Base-by-base conservation (phyloP, 2,329 filamentous ascomycete genomes). In the Epichloe sibirici region DNA sequence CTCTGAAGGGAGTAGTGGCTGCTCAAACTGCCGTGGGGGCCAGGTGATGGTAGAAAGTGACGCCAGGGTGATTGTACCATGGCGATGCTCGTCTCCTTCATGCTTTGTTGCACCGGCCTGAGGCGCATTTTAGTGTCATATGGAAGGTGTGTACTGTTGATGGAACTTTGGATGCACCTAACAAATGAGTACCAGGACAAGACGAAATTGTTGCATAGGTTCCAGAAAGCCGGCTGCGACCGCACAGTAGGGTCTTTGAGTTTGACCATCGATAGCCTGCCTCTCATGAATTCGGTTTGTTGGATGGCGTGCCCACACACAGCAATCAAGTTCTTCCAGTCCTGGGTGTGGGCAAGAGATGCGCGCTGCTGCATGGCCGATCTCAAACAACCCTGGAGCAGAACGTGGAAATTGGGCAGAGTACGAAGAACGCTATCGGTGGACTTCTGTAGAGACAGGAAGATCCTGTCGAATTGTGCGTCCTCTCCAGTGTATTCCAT, bases 211-310 rank as follows among this genome's bases (percentile, higher is more conserved):
- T 85, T 89, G 71, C 87, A 93, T 51, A 90, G 73, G 58, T 80
- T 73, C 79, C 82, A 84, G 65, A 83, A 85, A 15, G 71, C 69
- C 3, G 72, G 65, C 60, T 84, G 80, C 2, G 76, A 82, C 51
- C 88, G 78, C 49, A 88, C 78, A 11, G 82, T 83, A 7, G 88
- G 86, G 60, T 95, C 90, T 64, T 91, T 93, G 11, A 95, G 74
- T 65, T 90, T 90, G 72, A 95, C 88, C 46, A 78, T 76, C 3
- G 83, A 88, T 11, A 96, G 71, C n/a, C 85, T 79, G 40, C 74
- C 74, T 61, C 86, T 85, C 31, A 96, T 74, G 11, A 79, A 75
- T 61, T 90, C 83, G 2, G 87, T 87, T 59, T 87, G 83, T 53
- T 86, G 79, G 43, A 90, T 77, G 17, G 86, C 82, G 12, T 79